Base-by-base conservation (phyloP, 495 filamentous ascomycete genomes). In the Mytilinidion resinicola region DNA sequence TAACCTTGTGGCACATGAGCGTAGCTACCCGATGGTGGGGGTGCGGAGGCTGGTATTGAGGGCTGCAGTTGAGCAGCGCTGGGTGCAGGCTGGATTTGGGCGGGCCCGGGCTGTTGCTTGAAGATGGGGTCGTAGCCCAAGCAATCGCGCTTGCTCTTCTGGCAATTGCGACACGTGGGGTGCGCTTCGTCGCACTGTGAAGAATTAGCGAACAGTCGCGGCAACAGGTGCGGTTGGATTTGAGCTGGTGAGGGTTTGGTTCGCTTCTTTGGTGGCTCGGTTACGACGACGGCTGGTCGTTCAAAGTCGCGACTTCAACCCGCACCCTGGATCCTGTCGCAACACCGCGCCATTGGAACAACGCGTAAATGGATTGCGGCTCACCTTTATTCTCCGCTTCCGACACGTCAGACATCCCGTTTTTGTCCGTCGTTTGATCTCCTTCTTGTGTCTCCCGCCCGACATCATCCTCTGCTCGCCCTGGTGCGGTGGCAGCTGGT, bases 111-210 rank as follows among this genome's bases (percentile, higher is more conserved):
- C 66, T 91, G 88, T 66, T 86, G 82, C 73, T 95, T 95, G 77
- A 98, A 98, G 60, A 97, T 95, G 38, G 93, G 93, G 70, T 98
- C 93, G 83, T 98, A 98, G 46, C 93, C 93, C 51, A 96, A 72
- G 70, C 93, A 98, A 69, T 97, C 93, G 65, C 93, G 88, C 73
- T 96, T 97, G 67, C 90, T 96, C 74, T 96, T 98, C 69, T 91
- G 87, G 75, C 93, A 98, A 73, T 98, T 98, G 68, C 91, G 86
- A 78, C 93, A 98, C 49, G 86, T 82, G 8, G 93, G 93, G 74
- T 96, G 91, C 30, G 81, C 83, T 78, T 98, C 93, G 80, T 98
- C 93, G 77, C 93, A 98, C 93, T 98, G 67, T 34, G 66, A 69
- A 59, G 62, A 52, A 62, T 39, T 38, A 60, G 21, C 20, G 21